Evolutionary conservation across 192 early-diverging fungal genomes (phyloP).

Genomic region (Coemansia sp.): DNA sequence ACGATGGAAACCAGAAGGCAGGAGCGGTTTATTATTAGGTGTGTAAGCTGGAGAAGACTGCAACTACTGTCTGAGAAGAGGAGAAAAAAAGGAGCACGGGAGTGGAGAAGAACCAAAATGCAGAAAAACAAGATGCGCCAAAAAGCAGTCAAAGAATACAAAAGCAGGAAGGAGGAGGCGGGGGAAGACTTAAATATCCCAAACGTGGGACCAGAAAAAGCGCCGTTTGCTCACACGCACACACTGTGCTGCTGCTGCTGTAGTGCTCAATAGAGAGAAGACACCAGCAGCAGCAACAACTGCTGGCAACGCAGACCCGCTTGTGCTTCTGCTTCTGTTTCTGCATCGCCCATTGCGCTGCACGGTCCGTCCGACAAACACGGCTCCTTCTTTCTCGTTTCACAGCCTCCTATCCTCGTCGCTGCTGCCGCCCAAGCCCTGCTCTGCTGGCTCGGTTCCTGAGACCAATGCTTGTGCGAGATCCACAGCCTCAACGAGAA

Average conservation of each 20-base stretch:
- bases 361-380: too few relatives aligned
- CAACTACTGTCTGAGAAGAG: background rate
- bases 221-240: background rate
- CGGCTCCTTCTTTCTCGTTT: too few relatives aligned
- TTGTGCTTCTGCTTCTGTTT: background rate
- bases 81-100: background rate
- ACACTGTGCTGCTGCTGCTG: too few relatives aligned
- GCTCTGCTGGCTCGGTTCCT: background rate
- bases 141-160: conserved; percentile 5
- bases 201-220: too few relatives aligned
- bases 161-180: background rate
- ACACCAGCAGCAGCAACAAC: too few relatives aligned
- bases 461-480: background rate
- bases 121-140: conserved; percentile 4
- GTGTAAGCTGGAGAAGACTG: background rate
- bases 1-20: background rate
- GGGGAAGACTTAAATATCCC: background rate
- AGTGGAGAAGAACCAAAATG: background rate
- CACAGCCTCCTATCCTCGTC: background rate
- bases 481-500: background rate
- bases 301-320: background rate
- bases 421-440: background rate
- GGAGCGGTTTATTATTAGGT: background rate
- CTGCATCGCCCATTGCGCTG: too few relatives aligned
- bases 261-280: too few relatives aligned